Percentiles rank a stretch among this genome's conserved stretches.
Conservation (phyloP, 495 filamentous ascomycete genomes). For the Choiromyces venosus region DNA sequence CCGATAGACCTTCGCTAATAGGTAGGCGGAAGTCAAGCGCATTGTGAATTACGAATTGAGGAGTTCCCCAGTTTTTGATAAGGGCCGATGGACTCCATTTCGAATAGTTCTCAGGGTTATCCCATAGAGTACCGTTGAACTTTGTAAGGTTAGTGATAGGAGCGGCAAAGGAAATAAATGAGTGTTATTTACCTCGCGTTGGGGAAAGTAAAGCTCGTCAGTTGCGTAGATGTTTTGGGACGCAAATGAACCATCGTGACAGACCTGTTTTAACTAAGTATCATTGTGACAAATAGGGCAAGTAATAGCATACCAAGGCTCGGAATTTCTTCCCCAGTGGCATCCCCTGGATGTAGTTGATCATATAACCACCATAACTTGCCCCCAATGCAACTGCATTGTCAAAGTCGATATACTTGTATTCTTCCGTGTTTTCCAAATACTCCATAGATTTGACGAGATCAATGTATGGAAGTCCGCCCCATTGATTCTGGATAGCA, state of each 20-base stretch:
- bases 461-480: constrained; percentile 38
- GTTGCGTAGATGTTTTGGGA: constrained; percentile 66
- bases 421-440: constrained; percentile 55
- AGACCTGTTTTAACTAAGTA: constrained; percentile 36
- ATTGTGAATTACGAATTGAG: constrained; percentile 78
- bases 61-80: constrained; percentile 69
- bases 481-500: constrained; percentile 72
- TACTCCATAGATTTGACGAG: constrained; percentile 74
- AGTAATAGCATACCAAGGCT: constrained; percentile 56
- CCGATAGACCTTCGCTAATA: constrained; percentile 72
- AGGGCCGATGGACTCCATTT: constrained; percentile 76
- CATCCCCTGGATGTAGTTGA: constrained; percentile 66
- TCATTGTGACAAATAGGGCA: not conserved
- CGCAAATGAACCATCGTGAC: constrained; percentile 85
- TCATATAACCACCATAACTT: constrained; percentile 67
- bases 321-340: constrained; percentile 72
- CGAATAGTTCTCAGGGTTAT: constrained; percentile 64
- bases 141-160: not conserved
- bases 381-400: constrained; percentile 79
- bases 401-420: constrained; percentile 67
- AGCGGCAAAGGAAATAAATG: not conserved
- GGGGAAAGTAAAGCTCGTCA: constrained; percentile 85
- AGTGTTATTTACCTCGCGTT: constrained; percentile 55
- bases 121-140: constrained; percentile 70
- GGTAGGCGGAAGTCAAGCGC: constrained; percentile 87